phyloP scores from a whole-genome alignment of 495 filamentous ascomycete genomes.

The Endocarpon pusillum region DNA sequence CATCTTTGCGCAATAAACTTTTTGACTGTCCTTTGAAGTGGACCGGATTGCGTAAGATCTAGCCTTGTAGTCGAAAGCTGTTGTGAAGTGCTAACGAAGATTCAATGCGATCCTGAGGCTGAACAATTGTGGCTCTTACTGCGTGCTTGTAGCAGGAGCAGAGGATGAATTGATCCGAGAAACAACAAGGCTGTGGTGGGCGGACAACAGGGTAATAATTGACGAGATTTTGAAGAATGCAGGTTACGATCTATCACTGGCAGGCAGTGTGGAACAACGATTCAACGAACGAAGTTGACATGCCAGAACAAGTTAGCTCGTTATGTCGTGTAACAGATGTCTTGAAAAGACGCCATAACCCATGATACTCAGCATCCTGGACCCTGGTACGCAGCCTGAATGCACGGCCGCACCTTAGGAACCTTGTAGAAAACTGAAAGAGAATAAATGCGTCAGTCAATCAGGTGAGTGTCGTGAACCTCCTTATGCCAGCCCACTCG shows the following conservation, averaged over 20 bases:
- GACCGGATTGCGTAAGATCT: background rate
- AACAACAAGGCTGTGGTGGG: background rate
- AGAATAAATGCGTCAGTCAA: background rate
- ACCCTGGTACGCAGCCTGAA: background rate
- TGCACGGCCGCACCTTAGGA: background rate
- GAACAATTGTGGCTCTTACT: background rate
- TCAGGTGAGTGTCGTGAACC: background rate
- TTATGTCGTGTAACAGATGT: background rate
- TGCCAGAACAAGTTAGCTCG: background rate
- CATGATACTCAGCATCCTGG: too few species aligned
- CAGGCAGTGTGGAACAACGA: background rate
- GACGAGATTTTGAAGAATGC: background rate
- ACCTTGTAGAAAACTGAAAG: background rate
- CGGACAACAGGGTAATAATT: background rate
- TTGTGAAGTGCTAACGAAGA: background rate
- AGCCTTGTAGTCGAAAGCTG: background rate
- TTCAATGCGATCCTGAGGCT: background rate
- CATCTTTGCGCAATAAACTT: background rate
- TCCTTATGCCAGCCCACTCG: background rate
- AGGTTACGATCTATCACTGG: background rate
- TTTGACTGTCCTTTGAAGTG: background rate
- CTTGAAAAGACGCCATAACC: background rate
- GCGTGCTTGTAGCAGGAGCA: background rate
- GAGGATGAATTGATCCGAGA: background rate
- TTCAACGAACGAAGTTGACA: background rate